phyloP scores from a whole-genome alignment of 768 basidiomycete species.

The Plicaturopsis crispa region DNA sequence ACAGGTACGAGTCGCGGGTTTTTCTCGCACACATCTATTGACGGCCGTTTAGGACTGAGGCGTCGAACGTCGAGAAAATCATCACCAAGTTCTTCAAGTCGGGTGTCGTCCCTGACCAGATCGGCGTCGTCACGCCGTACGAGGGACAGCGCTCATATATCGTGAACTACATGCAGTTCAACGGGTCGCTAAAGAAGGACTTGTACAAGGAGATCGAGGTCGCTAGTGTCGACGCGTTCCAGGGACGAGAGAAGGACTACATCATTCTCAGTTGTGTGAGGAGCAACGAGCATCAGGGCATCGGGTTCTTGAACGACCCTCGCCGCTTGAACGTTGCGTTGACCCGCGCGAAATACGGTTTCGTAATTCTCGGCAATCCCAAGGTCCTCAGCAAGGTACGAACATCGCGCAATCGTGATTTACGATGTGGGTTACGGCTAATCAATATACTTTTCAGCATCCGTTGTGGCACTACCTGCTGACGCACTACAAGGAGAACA shows the following conservation, averaged over 20 bases:
- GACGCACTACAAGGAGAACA: slow-evolving; percentile 97
- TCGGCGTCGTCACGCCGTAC: slow-evolving; percentile 98
- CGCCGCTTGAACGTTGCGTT: slow-evolving; percentile 94
- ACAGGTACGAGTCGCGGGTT: slow-evolving; percentile 47
- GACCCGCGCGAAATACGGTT: slow-evolving; percentile 95
- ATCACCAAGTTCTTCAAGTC: slow-evolving; percentile 99
- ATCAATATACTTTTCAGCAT: slow-evolving; percentile 49
- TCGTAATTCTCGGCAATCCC: slow-evolving; percentile 99
- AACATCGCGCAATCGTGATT: too few relatives aligned
- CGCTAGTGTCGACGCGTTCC: slow-evolving; percentile 98
- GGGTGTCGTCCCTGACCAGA: slow-evolving; percentile 90
- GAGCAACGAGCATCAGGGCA: slow-evolving; percentile 99
- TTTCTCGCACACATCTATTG: slow-evolving; percentile 3
- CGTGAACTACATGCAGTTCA: slow-evolving; percentile 99
- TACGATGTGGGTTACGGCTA: too few relatives aligned
- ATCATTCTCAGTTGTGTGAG: slow-evolving; percentile 97
- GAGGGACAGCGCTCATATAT: slow-evolving; percentile 98
- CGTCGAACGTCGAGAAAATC: slow-evolving; percentile 99
- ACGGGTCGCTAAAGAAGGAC: slow-evolving; percentile 98
- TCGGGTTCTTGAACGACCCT: slow-evolving; percentile 98
- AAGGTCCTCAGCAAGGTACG: slow-evolving; percentile 97
- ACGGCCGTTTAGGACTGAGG: slow-evolving; percentile 37
- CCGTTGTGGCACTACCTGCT: slow-evolving; percentile 97
- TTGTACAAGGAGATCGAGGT: slow-evolving; percentile 99
- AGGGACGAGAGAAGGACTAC: slow-evolving; percentile 99